Percentiles rank a stretch among this genome's conserved stretches.
Conservation (phyloP, 2,329 filamentous ascomycete species). For the Rugonectria rugulosa region DNA sequence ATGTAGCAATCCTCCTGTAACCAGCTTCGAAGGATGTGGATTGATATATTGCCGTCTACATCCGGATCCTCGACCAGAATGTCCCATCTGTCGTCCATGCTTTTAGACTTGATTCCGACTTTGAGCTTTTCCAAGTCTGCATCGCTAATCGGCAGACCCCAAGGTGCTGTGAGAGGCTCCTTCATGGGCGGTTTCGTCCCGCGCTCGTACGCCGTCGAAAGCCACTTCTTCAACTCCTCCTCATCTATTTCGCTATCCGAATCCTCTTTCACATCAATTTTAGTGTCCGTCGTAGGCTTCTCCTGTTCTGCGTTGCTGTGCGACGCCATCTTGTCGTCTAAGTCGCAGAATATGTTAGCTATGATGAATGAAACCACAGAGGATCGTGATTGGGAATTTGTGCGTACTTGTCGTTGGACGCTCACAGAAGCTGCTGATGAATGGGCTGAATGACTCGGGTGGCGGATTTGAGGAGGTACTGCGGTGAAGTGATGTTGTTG, state of each 20-base stretch:
- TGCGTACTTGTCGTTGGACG: background rate
- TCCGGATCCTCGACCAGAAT: constrained; percentile 12
- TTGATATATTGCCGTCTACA: constrained; percentile 4
- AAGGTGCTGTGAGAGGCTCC: constrained; percentile 7
- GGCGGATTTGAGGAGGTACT: background rate
- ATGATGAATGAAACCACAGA: background rate
- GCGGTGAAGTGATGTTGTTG: background rate
- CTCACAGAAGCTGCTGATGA: background rate
- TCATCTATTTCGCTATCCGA: background rate
- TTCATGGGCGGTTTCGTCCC: constrained; percentile 9
- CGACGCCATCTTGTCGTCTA: background rate
- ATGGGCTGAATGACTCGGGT: background rate
- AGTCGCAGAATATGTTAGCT: constrained; percentile 6
- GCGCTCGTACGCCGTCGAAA: constrained; percentile 12
- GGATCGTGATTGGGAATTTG: background rate
- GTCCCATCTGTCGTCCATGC: constrained; percentile 10
- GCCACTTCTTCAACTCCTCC: constrained; percentile 10
- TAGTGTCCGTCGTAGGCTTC: constrained; percentile 1
- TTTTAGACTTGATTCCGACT: constrained; percentile 5
- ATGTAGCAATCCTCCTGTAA: constrained; percentile 8
- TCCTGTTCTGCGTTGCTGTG: constrained; percentile 6
- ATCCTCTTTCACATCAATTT: constrained; percentile 4
- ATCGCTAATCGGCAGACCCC: constrained; percentile 10
- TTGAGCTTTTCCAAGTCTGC: constrained; percentile 10
- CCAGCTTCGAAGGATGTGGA: constrained; percentile 10